Base-by-base conservation (phyloP, 2,329 filamentous ascomycete genomes). In the Moelleriella libera region DNA sequence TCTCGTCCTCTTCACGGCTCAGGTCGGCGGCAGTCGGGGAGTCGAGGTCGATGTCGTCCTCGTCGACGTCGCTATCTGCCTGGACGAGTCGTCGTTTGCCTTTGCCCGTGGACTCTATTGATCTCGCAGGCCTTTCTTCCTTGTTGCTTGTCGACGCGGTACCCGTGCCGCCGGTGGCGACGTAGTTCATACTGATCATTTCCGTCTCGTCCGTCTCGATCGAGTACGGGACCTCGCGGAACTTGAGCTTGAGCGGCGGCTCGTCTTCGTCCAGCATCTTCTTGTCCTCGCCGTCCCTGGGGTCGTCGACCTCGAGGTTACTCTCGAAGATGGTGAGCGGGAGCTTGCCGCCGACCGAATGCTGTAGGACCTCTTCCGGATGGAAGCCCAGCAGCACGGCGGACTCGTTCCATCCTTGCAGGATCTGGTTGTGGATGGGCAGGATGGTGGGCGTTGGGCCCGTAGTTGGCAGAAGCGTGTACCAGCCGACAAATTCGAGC, bases 111-210 rank as follows among this genome's bases (percentile, higher is more conserved):
- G 71, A 63, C 44, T 73, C 70, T 7, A 72, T 64, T 40, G 68
- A 65, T 43, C 61, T 60, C 42, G 59, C 59, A 2, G 61, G 60
- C n/a, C 67, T 60, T 48, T 70, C 69, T 48, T 71, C 68, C 55
- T 64, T 67, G 47, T 57, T 53, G 8, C 57, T 54, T 30, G 78
- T 68, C 32, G 79, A 79, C 5, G 45, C 29, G 29, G 88, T 90
- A 44, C 85, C 86, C 44, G 85, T 85, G 40, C 85, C 87, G 40
- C 85, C 87, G 46, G 83, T 82, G 1, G 90, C 89, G 21, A 98
- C 84, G 54, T 89, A 94, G 64, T 96, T 88, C 58, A 98, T 86
- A 55, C 86, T 85, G 54, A 98, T 97, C 88, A 96, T 96, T 65
- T 98, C 92, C 1, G 89, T 89, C 63, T 97, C 89, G 8, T 87